A percentile compares a stretch with the other conserved stretches of the same genome.
Conservation (phyloP, 164 flowering plant genomes). For the Vitis labrusca region DNA sequence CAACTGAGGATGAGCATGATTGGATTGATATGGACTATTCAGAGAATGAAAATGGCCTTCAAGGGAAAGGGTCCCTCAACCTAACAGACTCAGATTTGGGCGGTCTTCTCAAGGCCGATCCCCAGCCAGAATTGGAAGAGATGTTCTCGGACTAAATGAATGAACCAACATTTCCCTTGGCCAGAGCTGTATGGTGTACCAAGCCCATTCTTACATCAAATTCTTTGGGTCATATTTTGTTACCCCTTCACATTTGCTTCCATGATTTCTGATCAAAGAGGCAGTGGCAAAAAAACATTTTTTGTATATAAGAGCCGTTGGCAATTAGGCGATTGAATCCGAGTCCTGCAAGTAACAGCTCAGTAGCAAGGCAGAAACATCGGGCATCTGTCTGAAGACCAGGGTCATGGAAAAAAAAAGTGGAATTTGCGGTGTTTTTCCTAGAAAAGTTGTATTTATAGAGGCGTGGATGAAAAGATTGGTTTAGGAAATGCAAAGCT, state of each 20-base stretch:
- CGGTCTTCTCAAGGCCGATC: constrained; percentile 25
- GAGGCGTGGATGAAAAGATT: background rate
- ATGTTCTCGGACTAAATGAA: constrained; percentile 58
- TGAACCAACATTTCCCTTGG: background rate
- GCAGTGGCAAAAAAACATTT: background rate
- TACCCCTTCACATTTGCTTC: background rate
- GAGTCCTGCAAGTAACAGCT: too few species aligned
- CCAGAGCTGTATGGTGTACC: background rate
- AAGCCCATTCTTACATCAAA: constrained; percentile 20
- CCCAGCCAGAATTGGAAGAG: constrained; percentile 62
- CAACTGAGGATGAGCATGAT: constrained; percentile 51
- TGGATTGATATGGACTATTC: constrained; percentile 49
- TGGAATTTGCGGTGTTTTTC: too few species aligned
- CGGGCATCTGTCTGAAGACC: too few species aligned
- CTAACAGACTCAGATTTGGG: constrained; percentile 27
- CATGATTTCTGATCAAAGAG: background rate
- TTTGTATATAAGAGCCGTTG: background rate
- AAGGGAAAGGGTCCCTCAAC: constrained; percentile 21
- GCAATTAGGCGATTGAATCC: background rate
- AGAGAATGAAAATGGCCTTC: constrained; percentile 30
- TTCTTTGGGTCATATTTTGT: constrained; percentile 16
- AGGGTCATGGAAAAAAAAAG: too few species aligned
- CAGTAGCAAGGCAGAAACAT: too few species aligned
- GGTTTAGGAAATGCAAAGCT: too few species aligned
- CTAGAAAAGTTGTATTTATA: too few species aligned